phyloP scores from a whole-genome alignment of 768 basidiomycete genomes.

The Russula earlei region DNA sequence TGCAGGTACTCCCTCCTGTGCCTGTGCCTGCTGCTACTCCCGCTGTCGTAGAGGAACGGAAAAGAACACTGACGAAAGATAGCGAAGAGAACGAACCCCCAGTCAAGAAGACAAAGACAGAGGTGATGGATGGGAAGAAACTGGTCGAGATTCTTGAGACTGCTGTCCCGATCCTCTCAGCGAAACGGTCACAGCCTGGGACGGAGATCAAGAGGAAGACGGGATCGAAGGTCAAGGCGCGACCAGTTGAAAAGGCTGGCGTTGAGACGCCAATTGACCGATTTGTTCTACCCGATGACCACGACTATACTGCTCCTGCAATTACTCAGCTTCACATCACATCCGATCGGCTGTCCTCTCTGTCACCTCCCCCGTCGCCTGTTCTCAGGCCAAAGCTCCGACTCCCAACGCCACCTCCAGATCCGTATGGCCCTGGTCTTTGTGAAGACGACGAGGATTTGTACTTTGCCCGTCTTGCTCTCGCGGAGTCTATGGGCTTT shows the following conservation, averaged over 20 bases:
- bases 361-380: slow-evolving; percentile 45
- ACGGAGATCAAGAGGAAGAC: slow-evolving; percentile 28
- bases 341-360: slow-evolving; percentile 35
- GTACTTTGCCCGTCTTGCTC: slow-evolving; percentile 61
- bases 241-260: slow-evolving; percentile 23
- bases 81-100: slow-evolving; percentile 33
- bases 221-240: slow-evolving; percentile 35
- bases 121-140: slow-evolving; percentile 11
- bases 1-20: slow-evolving; percentile 15
- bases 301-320: slow-evolving; percentile 40
- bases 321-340: slow-evolving; percentile 43
- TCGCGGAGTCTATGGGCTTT: slow-evolving; percentile 31
- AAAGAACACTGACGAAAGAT: slow-evolving; percentile 25
- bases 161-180: slow-evolving; percentile 7
- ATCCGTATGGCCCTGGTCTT: slow-evolving; percentile 46
- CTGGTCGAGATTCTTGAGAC: slow-evolving; percentile 16
- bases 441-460: slow-evolving; percentile 87
- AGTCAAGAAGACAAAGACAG: slow-evolving; percentile 33
- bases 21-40: slow-evolving; percentile 17
- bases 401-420: slow-evolving; percentile 40
- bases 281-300: slow-evolving; percentile 41
- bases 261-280: slow-evolving; percentile 31
- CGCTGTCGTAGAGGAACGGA: slow-evolving; percentile 22
- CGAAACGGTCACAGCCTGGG: slow-evolving; percentile 7
- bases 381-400: slow-evolving; percentile 28